These are phyloP conservation scores for Gaultheria prostrata DNA, from an alignment of 148 eudicot genomes.

Conservation along the genomic window DNA sequence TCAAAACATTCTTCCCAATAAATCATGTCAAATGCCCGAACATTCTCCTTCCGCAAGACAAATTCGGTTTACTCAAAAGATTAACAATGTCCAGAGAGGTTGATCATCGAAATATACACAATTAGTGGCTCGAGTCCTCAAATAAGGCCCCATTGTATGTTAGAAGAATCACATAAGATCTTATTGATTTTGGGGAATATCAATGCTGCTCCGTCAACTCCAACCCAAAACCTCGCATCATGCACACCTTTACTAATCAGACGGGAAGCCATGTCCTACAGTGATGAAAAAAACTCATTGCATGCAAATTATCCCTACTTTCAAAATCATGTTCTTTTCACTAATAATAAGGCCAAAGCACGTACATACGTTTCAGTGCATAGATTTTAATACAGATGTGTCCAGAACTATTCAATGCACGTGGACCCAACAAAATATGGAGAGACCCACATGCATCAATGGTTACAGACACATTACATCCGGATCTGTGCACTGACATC, in stretches of 20 bases:
- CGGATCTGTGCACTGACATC: background rate
- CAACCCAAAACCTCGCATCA: background rate
- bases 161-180: background rate
- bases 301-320: background rate
- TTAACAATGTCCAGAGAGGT: too few species aligned
- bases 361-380: background rate
- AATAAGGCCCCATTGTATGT: too few species aligned
- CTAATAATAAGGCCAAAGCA: background rate
- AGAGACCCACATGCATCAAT: background rate
- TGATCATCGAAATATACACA: background rate
- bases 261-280: background rate
- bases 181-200: background rate
- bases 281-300: background rate
- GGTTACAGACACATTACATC: background rate
- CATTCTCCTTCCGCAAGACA: too few species aligned
- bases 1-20: too few species aligned
- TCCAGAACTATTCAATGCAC: background rate
- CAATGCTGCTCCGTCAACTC: background rate
- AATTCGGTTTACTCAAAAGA: too few species aligned
- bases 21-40: too few species aligned
- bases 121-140: background rate
- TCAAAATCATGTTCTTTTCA: background rate
- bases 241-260: background rate
- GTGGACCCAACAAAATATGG: background rate
- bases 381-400: background rate